Evolutionary conservation across 1,284 basidiomycete species (phyloP), one percentile per base, ranked within the genome.

Genomic region (Cryptococcus sp.): DNA sequence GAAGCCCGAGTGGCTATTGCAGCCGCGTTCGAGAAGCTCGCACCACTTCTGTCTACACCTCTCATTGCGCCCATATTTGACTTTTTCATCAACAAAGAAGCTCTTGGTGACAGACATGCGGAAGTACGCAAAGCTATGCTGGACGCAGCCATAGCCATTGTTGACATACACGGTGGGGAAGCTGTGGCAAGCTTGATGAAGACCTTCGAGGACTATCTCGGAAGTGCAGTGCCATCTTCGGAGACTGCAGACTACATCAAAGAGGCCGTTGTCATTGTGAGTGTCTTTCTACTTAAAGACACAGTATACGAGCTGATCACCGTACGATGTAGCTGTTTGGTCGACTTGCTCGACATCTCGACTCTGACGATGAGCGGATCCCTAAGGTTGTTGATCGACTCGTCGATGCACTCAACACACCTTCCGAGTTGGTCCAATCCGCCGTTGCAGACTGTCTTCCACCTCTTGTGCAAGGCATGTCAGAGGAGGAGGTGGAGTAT

Each of bases 381-480:
- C 88, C 89, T 0, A 78, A 80, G n/a, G 91, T 98, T 60, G 88
- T 98, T 10, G 87, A 93, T 62, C 83, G 93, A n/a, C 82, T 99
- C 20, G 85, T 96, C 6, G 89, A 91, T 23, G 92, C 95, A 0
- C 82, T 99, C 62, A 89, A 89, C 78, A 99, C 94, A 0, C 96
- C 96, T 0, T 88, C 93, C 0, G 96, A 99, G 76, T 87, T 95
- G 66, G 96, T 99, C 0, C 95, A 99, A 75, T 88, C 92, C 52
- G 95, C 96, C 0, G 93, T 99, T 0, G 91, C 94, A 0, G 96
- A 98, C 61, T 93, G 91, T 80, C 81, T 99, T 10, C 88, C 92
- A 0, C 92, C 93, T 1, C 83, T 99, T 6, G 89, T 95, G 43
- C 84, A 83, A 41, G 80, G 87, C 44, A 89, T 91, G 82, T 81